phyloP scores from a whole-genome alignment of 2,329 filamentous ascomycete species.

The Cordyceps farinosa region DNA sequence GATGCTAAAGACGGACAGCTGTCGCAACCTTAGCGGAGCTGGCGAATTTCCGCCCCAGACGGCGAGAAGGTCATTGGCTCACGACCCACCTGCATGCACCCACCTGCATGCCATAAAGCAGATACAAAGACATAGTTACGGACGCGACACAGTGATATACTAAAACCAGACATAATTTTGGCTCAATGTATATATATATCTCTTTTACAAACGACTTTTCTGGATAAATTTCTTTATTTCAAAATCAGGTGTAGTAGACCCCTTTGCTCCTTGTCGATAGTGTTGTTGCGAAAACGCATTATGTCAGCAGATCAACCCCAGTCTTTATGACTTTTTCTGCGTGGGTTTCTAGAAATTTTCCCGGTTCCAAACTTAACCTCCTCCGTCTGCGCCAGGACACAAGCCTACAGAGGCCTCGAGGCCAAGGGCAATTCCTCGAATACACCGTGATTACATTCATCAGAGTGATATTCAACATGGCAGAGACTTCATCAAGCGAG shows the following conservation, averaged over 20 bases:
- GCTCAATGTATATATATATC: no score
- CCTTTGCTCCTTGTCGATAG: not conserved
- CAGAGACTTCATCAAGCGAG: constrained; percentile 22
- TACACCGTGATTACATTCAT: not conserved
- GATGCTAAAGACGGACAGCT: constrained; percentile 6
- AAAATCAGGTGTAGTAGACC: not conserved
- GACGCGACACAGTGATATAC: not conserved
- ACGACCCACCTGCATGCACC: not conserved
- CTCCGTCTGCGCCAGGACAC: not conserved
- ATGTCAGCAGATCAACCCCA: constrained; percentile 12
- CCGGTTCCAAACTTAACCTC: not conserved
- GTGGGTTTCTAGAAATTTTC: not conserved
- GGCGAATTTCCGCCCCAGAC: constrained; percentile 20
- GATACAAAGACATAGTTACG: not conserved
- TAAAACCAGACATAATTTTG: not conserved
- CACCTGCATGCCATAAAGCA: not conserved
- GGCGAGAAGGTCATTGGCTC: not conserved
- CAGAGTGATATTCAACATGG: constrained; percentile 4
- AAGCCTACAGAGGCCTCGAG: not conserved
- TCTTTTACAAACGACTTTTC: no score
- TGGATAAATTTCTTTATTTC: no score
- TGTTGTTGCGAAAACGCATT: not conserved
- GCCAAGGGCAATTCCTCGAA: constrained; percentile 1
- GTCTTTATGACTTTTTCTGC: constrained; percentile 1
- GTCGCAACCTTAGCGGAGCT: constrained; percentile 14